phyloP scores from a whole-genome alignment of 495 filamentous ascomycete species.

The Neurospora sp. region DNA sequence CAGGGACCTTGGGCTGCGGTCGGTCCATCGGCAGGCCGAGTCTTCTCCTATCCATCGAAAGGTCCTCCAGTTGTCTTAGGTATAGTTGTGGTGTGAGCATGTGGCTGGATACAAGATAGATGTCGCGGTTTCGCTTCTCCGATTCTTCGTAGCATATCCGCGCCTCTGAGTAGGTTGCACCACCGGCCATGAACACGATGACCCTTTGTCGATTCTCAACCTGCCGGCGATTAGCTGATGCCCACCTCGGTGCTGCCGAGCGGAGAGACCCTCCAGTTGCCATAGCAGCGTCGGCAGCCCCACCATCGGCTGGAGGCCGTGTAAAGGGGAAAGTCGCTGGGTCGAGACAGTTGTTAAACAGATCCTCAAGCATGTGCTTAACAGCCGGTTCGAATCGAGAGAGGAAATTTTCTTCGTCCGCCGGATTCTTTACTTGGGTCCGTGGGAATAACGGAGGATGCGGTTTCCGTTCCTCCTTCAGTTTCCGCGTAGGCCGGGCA shows the following conservation, averaged over 20 bases:
- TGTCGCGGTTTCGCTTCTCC: constrained; percentile 56
- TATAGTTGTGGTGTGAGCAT: constrained; percentile 79
- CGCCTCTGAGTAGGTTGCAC: constrained; percentile 84
- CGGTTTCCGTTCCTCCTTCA: constrained; percentile 66
- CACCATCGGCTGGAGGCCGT: constrained; percentile 49
- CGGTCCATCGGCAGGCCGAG: constrained; percentile 74
- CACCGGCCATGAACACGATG: constrained; percentile 92
- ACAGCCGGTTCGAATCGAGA: constrained; percentile 63
- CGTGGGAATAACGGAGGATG: constrained; percentile 54
- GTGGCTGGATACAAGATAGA: constrained; percentile 86
- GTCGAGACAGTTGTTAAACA: constrained; percentile 57
- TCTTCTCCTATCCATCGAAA: constrained; percentile 60
- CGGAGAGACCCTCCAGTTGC: constrained; percentile 66
- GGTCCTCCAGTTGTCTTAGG: constrained; percentile 68
- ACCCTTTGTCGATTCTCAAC: constrained; percentile 82
- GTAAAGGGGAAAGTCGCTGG: constrained; percentile 68
- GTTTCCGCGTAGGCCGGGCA: constrained; percentile 55
- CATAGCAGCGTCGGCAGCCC: constrained; percentile 42
- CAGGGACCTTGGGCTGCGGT: constrained; percentile 70
- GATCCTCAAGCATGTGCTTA: constrained; percentile 70
- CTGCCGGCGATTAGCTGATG: constrained; percentile 61
- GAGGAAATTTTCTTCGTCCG: constrained; percentile 52
- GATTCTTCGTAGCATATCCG: constrained; percentile 85
- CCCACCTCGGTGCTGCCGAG: constrained; percentile 88
- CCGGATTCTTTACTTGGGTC: constrained; percentile 42